Base-by-base conservation (phyloP, 345 rosid species). In the Erysimum cheiranthoides region DNA sequence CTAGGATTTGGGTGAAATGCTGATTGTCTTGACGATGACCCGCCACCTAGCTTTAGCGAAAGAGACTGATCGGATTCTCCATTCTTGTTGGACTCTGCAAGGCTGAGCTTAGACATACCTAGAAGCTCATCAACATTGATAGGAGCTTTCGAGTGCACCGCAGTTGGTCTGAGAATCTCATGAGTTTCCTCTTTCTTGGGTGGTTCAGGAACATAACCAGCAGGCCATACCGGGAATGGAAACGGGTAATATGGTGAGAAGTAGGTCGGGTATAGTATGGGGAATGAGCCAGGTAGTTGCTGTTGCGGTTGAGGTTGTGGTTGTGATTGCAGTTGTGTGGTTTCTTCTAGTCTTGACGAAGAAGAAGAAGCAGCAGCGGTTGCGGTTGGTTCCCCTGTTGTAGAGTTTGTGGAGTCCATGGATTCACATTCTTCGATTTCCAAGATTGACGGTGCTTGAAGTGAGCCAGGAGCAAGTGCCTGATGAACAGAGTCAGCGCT, bases 391-490 rank as follows among this genome's bases (percentile, higher is more conserved):
- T 92, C 97, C 57, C 86, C 90, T 0, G 81, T 86, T 12, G 89
- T 89, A 10, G 97, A 89, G 86, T 88, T 88, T 74, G 91, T 84
- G 21, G 99, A 92, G 75, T 95, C 96, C 99, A 95, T 95, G 27
- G 99, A 92, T 78, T 92, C 97, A 51, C 90, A 88, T 85, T 89
- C 97, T 79, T 89, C 96, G 14, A 73, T 73, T 32, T 90, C 97
- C 80, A 90, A 72, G 59, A 78, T 78, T 1, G 81, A 67, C 3
- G 81, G 72, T 16, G 76, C 72, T 47, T 86, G 79, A 75, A 89
- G 89, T 82, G 85, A 49, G 78, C 78, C 16, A 83, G 88, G 73
- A 85, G 71, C 25, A 74, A 72, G 66, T 75, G 80, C 21, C 74
- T 84, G 81, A 79, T 51, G 81, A 71, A 71, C 73, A 49, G 77